Percentiles rank a stretch among this genome's conserved stretches.
phyloP scores from a whole-genome alignment of 192 early-diverging fungal genomes.

The Phycomyces blakesleeanus region DNA sequence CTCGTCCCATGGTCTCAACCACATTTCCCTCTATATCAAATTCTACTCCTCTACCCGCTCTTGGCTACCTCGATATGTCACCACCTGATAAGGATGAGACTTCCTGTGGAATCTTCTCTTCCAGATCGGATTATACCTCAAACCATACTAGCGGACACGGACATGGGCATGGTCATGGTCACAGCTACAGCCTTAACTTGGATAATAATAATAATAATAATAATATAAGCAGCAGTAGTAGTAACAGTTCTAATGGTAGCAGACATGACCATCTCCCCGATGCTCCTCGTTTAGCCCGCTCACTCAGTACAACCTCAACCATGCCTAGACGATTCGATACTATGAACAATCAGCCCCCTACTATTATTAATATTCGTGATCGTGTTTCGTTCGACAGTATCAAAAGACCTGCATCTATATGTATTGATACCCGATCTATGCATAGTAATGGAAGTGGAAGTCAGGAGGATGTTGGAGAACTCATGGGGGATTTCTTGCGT shows the following conservation, averaged over 20 bases:
- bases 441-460: slow-evolving; percentile 6
- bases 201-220: not conserved
- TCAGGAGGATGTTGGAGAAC: slow-evolving; percentile 9
- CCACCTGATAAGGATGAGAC: not conserved
- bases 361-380: slow-evolving; percentile 7
- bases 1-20: slow-evolving; percentile 27
- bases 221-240: not conserved
- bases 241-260: not conserved
- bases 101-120: not conserved
- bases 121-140: not conserved
- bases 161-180: not conserved
- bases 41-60: slow-evolving; percentile 26
- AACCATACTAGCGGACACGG: not conserved
- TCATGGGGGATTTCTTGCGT: slow-evolving; percentile 35
- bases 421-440: slow-evolving; percentile 11
- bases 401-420: slow-evolving; percentile 17
- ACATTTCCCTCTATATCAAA: slow-evolving; percentile 29
- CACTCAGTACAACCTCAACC: slow-evolving; percentile 4
- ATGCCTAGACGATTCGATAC: not conserved
- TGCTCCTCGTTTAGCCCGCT: slow-evolving; percentile 1
- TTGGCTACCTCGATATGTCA: too few species aligned
- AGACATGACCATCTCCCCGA: not conserved
- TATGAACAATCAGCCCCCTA: slow-evolving; percentile 2
- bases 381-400: slow-evolving; percentile 10
- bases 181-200: not conserved